These are phyloP conservation scores for Cystofilobasidium bisporidii DNA, from an alignment of 768 basidiomycete genomes.

Conservation along the genomic window DNA sequence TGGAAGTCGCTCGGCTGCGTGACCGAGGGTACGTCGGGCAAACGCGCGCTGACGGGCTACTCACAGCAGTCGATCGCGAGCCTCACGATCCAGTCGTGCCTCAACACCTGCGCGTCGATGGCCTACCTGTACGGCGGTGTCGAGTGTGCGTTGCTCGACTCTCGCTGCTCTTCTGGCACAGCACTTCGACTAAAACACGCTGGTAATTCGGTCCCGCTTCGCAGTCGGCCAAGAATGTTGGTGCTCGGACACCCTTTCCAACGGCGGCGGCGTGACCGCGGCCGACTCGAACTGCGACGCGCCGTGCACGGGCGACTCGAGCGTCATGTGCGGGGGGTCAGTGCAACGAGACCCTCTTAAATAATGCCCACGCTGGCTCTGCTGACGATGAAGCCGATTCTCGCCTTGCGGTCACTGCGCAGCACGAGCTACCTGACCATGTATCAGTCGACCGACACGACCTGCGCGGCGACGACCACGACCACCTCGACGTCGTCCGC, in stretches of 20 bases:
- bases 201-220: no score
- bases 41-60: conserved; percentile 12
- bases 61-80: conserved; percentile 10
- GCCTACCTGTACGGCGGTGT: conserved; percentile 22
- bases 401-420: no score
- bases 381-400: no score
- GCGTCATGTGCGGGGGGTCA: conserved; percentile 20
- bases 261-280: conserved; percentile 13
- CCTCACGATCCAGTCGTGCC: conserved; percentile 17
- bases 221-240: conserved; percentile 17
- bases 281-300: not conserved
- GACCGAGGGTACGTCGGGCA: not conserved
- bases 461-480: not conserved
- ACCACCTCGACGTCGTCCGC: not conserved
- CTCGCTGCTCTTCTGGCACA: not conserved
- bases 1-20: conserved; percentile 25
- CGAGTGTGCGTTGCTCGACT: conserved; percentile 16
- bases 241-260: conserved; percentile 10
- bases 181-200: no score
- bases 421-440: conserved; percentile 10
- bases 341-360: not conserved
- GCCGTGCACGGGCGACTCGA: conserved; percentile 25
- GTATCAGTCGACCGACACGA: conserved; percentile 18
- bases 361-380: not conserved
- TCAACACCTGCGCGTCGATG: conserved; percentile 22